Percentiles rank a stretch among this genome's conserved stretches.
These are phyloP conservation scores for Apiospora phragmitis DNA, from an alignment of 2,329 filamentous ascomycete genomes.

Conservation along the genomic window DNA sequence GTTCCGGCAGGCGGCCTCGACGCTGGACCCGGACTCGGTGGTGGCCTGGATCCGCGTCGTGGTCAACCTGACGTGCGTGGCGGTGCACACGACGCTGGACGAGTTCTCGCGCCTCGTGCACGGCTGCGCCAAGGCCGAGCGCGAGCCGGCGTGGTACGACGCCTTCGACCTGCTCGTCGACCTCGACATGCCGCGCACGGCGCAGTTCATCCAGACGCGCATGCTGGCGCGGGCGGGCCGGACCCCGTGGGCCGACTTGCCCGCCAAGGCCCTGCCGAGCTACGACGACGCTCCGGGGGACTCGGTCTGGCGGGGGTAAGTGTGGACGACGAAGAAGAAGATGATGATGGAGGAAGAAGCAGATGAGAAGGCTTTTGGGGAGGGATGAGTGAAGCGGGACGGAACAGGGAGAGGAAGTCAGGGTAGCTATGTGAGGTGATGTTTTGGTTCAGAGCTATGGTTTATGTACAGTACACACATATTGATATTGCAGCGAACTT, in stretches of 20 bases:
- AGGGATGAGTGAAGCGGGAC: background rate
- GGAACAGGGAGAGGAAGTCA: background rate
- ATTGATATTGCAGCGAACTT: too few relatives aligned
- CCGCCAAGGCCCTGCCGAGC: background rate
- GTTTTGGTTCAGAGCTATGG: background rate
- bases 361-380: background rate
- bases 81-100: background rate
- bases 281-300: too few relatives aligned
- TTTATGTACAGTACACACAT: background rate
- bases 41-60: background rate
- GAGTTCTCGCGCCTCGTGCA: background rate
- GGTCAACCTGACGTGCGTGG: constrained; percentile 1
- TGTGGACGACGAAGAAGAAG: background rate
- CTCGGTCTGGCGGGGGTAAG: too few relatives aligned
- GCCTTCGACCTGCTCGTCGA: constrained; percentile 5
- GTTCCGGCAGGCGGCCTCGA: constrained; percentile 1
- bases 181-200: constrained; percentile 5
- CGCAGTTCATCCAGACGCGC: background rate
- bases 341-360: background rate
- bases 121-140: constrained; percentile 2
- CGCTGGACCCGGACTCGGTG: constrained; percentile 3
- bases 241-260: background rate
- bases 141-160: background rate
- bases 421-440: background rate
- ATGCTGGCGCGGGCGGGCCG: background rate